These are phyloP conservation scores for Ormosia semicastrata DNA, from an alignment of 306 rosid species.

Conservation along the genomic window DNA sequence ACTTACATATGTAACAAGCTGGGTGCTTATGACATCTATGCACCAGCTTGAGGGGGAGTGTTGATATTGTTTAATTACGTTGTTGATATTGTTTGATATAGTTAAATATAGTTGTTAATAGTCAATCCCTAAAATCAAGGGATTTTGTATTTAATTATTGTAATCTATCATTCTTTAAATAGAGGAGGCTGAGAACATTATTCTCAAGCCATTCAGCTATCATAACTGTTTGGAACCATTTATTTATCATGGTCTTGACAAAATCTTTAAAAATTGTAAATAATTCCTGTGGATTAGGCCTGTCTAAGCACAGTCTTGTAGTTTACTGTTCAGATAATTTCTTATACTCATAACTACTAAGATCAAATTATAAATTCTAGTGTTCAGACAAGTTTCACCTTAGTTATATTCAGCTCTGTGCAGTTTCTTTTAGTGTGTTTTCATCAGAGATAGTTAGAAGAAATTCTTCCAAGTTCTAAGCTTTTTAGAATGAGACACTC, in stretches of 20 bases:
- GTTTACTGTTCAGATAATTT: not conserved
- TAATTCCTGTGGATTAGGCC: slow-evolving; percentile 4
- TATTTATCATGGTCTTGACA: not conserved
- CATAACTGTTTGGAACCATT: not conserved
- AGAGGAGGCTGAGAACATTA: no score
- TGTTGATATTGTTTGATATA: no score
- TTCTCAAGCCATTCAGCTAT: no score
- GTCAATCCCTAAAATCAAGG: no score
- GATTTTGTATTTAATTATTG: no score
- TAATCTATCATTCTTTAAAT: no score
- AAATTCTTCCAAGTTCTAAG: not conserved
- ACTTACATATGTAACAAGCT: no score
- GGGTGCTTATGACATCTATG: no score
- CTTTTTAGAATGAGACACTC: not conserved
- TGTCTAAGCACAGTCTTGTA: not conserved
- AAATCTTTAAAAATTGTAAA: not conserved
- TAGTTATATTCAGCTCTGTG: not conserved
- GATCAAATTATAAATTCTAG: slow-evolving; percentile 14
- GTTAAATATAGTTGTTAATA: no score
- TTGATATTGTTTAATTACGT: no score
- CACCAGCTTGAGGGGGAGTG: no score
- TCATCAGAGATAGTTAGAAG: not conserved
- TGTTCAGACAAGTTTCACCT: not conserved
- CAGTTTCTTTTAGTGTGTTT: not conserved
- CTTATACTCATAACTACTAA: not conserved